phyloP scores from a whole-genome alignment of 2,329 filamentous ascomycete genomes.

The Fusarium sp. region DNA sequence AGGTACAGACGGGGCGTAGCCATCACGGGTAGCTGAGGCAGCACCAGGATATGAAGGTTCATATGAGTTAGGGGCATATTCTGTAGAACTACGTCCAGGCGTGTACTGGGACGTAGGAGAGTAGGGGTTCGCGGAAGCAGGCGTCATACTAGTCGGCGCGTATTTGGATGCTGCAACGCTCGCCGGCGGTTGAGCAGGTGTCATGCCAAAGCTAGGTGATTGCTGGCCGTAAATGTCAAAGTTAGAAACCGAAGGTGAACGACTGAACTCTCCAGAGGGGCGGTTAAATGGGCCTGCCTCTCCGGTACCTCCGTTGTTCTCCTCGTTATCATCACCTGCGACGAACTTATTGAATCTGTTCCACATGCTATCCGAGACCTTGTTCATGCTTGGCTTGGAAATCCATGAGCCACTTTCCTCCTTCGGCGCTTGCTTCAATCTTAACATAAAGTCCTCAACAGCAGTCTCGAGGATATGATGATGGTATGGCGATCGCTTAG shows the following conservation, averaged over 20 bases:
- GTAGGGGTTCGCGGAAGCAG: constrained; percentile 46
- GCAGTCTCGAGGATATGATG: constrained; percentile 78
- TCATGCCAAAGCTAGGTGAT: constrained; percentile 49
- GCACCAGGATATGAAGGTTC: constrained; percentile 50
- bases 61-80: constrained; percentile 52
- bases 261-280: constrained; percentile 79
- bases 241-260: constrained; percentile 76
- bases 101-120: constrained; percentile 64
- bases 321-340: constrained; percentile 88
- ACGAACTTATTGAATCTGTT: constrained; percentile 97
- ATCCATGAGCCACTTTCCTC: constrained; percentile 90
- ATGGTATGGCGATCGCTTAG: constrained; percentile 88
- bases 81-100: constrained; percentile 52
- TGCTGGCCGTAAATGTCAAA: constrained; percentile 80
- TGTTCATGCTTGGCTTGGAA: constrained; percentile 94
- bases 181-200: constrained; percentile 51
- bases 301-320: constrained; percentile 73
- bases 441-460: constrained; percentile 85
- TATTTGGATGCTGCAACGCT: constrained; percentile 56
- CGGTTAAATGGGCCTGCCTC: constrained; percentile 86
- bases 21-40: constrained; percentile 24
- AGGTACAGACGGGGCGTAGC: constrained; percentile 38
- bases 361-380: constrained; percentile 91
- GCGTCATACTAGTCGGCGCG: constrained; percentile 45
- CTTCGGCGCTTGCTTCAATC: constrained; percentile 86